phyloP scores from a whole-genome alignment of 495 filamentous ascomycete genomes.

The Tetracladium marchalianum region DNA sequence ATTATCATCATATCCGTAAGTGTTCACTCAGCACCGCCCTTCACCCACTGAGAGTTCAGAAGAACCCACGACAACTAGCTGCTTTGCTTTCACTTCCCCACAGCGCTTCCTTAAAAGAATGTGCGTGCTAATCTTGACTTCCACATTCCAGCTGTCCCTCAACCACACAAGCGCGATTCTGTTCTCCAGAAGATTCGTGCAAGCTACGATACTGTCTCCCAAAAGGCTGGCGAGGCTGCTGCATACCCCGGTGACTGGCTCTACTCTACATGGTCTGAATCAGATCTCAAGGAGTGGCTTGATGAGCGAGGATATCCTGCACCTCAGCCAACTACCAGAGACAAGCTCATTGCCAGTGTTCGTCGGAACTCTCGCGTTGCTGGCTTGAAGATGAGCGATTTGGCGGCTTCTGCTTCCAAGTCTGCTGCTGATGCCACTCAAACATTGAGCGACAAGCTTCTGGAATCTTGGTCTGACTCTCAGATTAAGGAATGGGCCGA shows the following conservation, averaged over 20 bases:
- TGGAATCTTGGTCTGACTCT: conserved; percentile 82
- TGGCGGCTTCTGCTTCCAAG: conserved; percentile 49
- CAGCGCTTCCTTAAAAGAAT: background rate
- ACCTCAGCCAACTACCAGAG: conserved; percentile 76
- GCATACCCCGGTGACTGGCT: conserved; percentile 94
- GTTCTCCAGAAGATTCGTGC: conserved; percentile 67
- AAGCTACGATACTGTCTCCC: conserved; percentile 71
- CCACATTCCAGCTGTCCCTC: conserved; percentile 37
- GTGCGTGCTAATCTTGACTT: background rate
- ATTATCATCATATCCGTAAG: conserved; percentile 65
- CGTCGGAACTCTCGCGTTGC: conserved; percentile 84
- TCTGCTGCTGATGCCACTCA: conserved; percentile 60
- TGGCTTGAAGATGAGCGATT: conserved; percentile 51
- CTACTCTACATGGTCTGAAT: conserved; percentile 78
- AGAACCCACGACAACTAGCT: background rate
- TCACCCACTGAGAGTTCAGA: too few relatives aligned
- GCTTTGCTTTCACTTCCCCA: background rate
- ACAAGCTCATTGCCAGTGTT: conserved; percentile 79
- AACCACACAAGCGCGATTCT: conserved; percentile 77
- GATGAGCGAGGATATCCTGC: conserved; percentile 82
- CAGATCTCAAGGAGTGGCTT: conserved; percentile 63
- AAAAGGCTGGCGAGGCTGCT: conserved; percentile 72
- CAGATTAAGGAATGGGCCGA: conserved; percentile 71
- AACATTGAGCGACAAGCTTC: conserved; percentile 67
- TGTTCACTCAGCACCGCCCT: too few relatives aligned